Base-by-base conservation (phyloP, 2,329 filamentous ascomycete genomes). In the Microsporum canis region DNA sequence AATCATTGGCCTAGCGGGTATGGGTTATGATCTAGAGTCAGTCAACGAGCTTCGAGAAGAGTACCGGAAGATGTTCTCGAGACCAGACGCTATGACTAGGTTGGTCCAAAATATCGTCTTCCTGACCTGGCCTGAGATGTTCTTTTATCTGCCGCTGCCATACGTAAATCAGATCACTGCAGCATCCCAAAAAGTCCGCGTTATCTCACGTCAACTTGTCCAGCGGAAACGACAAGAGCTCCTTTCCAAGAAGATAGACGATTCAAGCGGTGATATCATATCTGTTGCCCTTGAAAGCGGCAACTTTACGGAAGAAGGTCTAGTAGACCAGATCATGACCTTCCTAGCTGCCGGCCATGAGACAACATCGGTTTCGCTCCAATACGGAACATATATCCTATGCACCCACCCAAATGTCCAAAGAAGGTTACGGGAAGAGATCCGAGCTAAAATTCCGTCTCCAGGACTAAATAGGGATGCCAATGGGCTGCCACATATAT, bases 321-420 rank as follows among this genome's bases (percentile, higher is more conserved):
- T 95, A n/a, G 83, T 90, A 39, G 88, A 94, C 71, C 90, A 95
- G 74, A 82, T 94, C 70, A 94, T 95, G 88, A 95, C 89, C 0
- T 94, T 95, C 76, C 82, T 95, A 3, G 87, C 87, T 0, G 90
- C 90, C 0, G 87, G 86, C 27, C 89, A 92, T 71, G 88, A 92
- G 74, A 92, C 89, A 0, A 91, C 88, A 0, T 84, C 89, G 0
- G 82, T 85, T 0, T 81, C 88, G 17, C 79, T 94, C 70, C 87
- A 85, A n/a, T 92, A 88, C 87, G 82, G 86, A 2, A 74, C 85
- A 5, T 88, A 90, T 69, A 76, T 86, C 49, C 80, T 94, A n/a
- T 83, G 83, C 66, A 78, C 79, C 23, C 73, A 89, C 66, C 85
- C 83, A 0, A 79, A 84, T 0, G 76, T 88, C 1, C 88, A 94